phyloP scores from a whole-genome alignment of 2,329 filamentous ascomycete species.

The Stachybotrys elegans region DNA sequence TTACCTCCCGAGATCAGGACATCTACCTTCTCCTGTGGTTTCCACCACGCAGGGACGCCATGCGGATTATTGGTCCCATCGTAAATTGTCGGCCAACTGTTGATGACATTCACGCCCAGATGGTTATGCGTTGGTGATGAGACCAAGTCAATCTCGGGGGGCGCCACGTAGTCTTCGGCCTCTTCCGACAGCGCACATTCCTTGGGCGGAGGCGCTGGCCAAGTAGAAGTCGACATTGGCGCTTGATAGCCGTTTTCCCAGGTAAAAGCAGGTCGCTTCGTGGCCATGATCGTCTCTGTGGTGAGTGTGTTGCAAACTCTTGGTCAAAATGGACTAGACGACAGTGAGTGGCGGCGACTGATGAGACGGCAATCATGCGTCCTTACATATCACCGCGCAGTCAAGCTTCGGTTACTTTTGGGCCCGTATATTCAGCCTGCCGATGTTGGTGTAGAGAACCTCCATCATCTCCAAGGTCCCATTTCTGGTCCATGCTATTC shows the following conservation, averaged over 20 bases:
- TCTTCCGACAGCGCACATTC: slow-evolving; percentile 1
- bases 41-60: slow-evolving; percentile 20
- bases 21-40: slow-evolving; percentile 21
- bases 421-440: not conserved
- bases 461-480: no score
- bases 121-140: slow-evolving; percentile 18
- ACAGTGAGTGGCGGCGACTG: not conserved
- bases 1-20: slow-evolving; percentile 27
- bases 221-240: not conserved
- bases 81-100: slow-evolving; percentile 23
- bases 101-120: slow-evolving; percentile 19
- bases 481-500: no score
- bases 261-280: slow-evolving; percentile 11
- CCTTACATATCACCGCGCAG: not conserved
- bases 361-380: not conserved
- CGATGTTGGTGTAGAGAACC: no score
- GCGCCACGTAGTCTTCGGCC: slow-evolving; percentile 14
- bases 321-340: not conserved
- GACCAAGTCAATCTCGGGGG: slow-evolving; percentile 16
- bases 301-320: not conserved
- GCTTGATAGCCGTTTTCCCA: slow-evolving; percentile 18
- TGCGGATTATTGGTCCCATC: slow-evolving; percentile 22
- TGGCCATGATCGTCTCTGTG: slow-evolving; percentile 9
- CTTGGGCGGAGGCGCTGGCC: not conserved
- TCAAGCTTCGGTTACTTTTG: not conserved